Evolutionary conservation across 331 rosid genomes (phyloP).

Genomic region (Stylosanthes scabra): DNA sequence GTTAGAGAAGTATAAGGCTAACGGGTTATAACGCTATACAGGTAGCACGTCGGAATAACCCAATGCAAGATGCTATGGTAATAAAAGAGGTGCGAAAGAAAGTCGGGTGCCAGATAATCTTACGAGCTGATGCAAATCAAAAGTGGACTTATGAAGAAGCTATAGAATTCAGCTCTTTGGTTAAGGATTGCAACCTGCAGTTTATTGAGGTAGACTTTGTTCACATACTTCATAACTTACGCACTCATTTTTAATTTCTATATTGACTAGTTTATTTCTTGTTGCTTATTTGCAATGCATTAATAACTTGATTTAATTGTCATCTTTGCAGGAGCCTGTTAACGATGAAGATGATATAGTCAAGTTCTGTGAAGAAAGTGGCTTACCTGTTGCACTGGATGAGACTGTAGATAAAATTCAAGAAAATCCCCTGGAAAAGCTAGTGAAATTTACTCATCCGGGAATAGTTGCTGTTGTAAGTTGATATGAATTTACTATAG

Average conservation of each 20-base stretch:
- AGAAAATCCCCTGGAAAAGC: conserved; percentile 68
- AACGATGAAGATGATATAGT: conserved; percentile 72
- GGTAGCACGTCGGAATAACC: conserved; percentile 84
- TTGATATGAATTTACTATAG: conserved; percentile 32
- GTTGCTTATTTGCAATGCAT: conserved; percentile 6
- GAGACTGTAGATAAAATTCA: conserved; percentile 76
- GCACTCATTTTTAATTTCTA: not conserved
- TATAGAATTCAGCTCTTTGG: conserved; percentile 72
- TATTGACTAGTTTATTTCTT: conserved; percentile 11
- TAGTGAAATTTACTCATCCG: conserved; percentile 76
- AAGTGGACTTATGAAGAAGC: conserved; percentile 93
- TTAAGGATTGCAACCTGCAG: conserved; percentile 81
- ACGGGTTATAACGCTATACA: conserved; percentile 42
- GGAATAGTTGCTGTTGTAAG: conserved; percentile 91
- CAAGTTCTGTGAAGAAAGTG: conserved; percentile 84
- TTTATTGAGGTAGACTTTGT: conserved; percentile 75
- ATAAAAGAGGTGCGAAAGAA: conserved; percentile 80
- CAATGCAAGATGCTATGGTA: conserved; percentile 69
- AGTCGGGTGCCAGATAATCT: conserved; percentile 69
- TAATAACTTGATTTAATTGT: conserved; percentile 27
- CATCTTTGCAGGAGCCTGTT: conserved; percentile 85
- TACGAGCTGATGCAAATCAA: conserved; percentile 93
- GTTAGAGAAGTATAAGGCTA: conserved; percentile 36
- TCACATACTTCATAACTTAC: conserved; percentile 25
- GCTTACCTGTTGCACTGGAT: conserved; percentile 89